A percentile compares a stretch with the other conserved stretches of the same genome.
These are phyloP conservation scores for Eucalyptus regnans DNA, from an alignment of 345 rosid genomes.

Conservation along the genomic window DNA sequence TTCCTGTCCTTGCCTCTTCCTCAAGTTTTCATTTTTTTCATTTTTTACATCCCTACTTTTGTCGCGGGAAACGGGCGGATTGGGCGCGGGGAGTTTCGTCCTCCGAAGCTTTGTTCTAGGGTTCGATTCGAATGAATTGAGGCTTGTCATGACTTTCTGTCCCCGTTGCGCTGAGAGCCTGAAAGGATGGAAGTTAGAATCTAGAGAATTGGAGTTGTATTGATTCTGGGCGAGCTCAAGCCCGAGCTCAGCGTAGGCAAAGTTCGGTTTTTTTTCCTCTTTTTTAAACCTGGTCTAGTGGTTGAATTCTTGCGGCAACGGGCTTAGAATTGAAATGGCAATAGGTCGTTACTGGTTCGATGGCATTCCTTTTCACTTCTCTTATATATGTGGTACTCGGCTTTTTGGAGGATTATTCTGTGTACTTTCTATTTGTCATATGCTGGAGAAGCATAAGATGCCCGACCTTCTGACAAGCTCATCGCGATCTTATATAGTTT, in stretches of 20 bases:
- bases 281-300: not conserved
- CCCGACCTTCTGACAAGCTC: not conserved
- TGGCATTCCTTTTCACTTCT: not conserved
- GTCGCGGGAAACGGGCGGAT: not conserved
- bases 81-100: not conserved
- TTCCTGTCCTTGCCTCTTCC: not conserved
- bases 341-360: not conserved
- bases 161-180: not conserved
- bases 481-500: not conserved
- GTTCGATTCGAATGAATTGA: not conserved
- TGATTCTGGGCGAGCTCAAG: not conserved
- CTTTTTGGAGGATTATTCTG: not conserved
- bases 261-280: not conserved
- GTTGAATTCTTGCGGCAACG: not conserved
- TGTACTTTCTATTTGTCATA: not conserved
- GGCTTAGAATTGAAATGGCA: not conserved
- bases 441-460: not conserved
- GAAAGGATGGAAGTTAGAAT: not conserved
- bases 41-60: not conserved
- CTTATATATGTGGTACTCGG: not conserved
- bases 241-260: not conserved
- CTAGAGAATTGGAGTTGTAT: not conserved
- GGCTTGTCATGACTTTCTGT: not conserved
- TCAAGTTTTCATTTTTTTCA: too few relatives aligned
- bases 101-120: not conserved